Evolutionary conservation across 108 stramenopile species (phyloP), one percentile per base, ranked within the genome.

Genomic region (Cyclostephanos tholiformis): DNA sequence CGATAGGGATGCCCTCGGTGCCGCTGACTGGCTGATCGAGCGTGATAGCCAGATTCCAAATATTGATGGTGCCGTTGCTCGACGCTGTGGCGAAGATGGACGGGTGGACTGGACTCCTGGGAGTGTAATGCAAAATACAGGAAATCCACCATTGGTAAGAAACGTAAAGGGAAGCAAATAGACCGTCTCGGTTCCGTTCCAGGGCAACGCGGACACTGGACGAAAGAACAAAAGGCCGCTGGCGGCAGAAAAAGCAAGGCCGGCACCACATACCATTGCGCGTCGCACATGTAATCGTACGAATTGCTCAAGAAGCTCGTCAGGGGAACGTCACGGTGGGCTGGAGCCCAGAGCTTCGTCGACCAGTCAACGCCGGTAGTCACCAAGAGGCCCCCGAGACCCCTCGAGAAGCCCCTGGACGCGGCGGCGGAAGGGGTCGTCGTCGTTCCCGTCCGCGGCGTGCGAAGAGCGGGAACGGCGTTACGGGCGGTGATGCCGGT

Each of bases 281-380:
- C 92, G 72, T 93, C 96, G 59, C 89, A 87, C 91, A 96, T 91
- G 82, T 93, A 93, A 77, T 96, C 96, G 46, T 92, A 95, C 14
- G 91, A 91, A 67, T 89, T 84, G 71, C 88, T 93, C 52, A 92
- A 85, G 36, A 88, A 79, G 67, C 86, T 92, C 75, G 90, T 53
- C 35, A 95, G 41, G 6, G 94, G 87, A 44, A 57, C 80, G 56
- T 95, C 89, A 20, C 72, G 78, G 66, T 92, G 90, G 6, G 91
- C 90, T 0, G 93, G 93, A 32, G 91, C 88, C 93, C 93, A 96
- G 26, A 96, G 67, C 70, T 96, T 95, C 50, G 89, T 87, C 4
- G 91, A 91, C 96, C 96, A 96, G 72, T 96, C 96, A 0, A 96
- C 89, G 49, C 92, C 91, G 29, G 87, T 88, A 10, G 91, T 85